Conservation (phyloP, 192 early-diverging fungal species). For the Entomortierella lignicola region DNA sequence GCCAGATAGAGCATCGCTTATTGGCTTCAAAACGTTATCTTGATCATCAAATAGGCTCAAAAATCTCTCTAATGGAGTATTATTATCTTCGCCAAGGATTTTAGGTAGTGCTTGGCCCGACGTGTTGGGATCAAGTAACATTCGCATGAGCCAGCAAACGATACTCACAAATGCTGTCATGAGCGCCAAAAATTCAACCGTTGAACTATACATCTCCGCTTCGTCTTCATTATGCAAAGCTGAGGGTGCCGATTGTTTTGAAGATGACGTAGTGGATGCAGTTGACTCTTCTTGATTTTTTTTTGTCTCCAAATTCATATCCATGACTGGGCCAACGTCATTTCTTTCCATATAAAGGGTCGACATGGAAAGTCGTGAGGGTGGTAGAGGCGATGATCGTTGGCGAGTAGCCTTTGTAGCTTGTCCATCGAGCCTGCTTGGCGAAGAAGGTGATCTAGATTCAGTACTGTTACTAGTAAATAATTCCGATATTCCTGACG, state of each 20-base stretch:
- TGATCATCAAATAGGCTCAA: constrained; percentile 43
- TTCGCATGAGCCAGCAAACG: constrained; percentile 48
- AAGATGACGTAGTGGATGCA: not conserved
- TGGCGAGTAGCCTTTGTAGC: not conserved
- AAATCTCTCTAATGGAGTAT: constrained; percentile 6
- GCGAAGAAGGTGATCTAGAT: not conserved
- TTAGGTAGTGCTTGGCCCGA: not conserved
- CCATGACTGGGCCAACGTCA: constrained; percentile 4
- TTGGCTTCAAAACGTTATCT: constrained; percentile 52
- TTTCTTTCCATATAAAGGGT: not conserved
- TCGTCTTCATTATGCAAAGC: constrained; percentile 10
- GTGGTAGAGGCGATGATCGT: constrained; percentile 14
- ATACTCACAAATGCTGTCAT: constrained; percentile 64
- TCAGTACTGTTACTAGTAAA: not conserved
- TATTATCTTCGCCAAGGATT: not conserved
- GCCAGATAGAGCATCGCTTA: constrained; percentile 35
- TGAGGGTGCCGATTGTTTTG: not conserved
- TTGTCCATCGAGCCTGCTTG: not conserved
- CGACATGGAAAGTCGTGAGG: constrained; percentile 25
- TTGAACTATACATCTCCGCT: constrained; percentile 36
- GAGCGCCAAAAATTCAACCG: constrained; percentile 49
- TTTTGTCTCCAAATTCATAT: not conserved
- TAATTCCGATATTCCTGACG: not conserved
- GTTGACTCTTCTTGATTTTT: not conserved
- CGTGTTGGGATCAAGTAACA: not conserved